Percentiles rank a stretch among this genome's conserved stretches.
Evolutionary conservation across 129 eudicot genomes (phyloP).

Genomic region (Saposhnikovia divaricata): DNA sequence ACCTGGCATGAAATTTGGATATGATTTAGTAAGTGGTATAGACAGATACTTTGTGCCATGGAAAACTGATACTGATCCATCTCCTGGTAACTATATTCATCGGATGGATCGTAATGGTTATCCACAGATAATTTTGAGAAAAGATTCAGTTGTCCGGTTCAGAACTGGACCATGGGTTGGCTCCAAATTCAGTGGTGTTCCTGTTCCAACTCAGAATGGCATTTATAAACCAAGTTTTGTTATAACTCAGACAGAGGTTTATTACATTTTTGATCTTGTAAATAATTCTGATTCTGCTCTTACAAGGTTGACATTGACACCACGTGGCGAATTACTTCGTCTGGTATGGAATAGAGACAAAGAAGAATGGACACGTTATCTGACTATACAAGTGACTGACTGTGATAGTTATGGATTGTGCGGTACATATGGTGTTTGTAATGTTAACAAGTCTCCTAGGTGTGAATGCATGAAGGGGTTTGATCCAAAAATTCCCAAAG

Average conservation of each 20-base stretch:
- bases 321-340: background rate
- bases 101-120: background rate
- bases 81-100: constrained; percentile 3
- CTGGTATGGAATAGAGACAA: constrained; percentile 8
- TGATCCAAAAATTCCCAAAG: background rate
- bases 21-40: background rate
- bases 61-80: constrained; percentile 20
- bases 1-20: constrained; percentile 14
- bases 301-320: background rate
- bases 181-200: background rate
- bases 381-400: background rate
- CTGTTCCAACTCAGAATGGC: background rate
- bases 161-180: constrained; percentile 17
- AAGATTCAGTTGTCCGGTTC: background rate
- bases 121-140: constrained; percentile 1
- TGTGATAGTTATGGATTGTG: constrained; percentile 19
- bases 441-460: background rate
- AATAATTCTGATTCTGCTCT: background rate
- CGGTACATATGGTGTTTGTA: constrained; percentile 15
- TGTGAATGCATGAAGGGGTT: constrained; percentile 20
- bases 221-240: background rate
- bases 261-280: constrained; percentile 2
- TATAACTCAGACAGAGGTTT: background rate
- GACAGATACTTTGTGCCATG: constrained; percentile 7
- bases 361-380: background rate